Evolutionary conservation across 1,284 basidiomycete species (phyloP), one percentile per base, ranked within the genome.

Genomic region (Trametes sp.): DNA sequence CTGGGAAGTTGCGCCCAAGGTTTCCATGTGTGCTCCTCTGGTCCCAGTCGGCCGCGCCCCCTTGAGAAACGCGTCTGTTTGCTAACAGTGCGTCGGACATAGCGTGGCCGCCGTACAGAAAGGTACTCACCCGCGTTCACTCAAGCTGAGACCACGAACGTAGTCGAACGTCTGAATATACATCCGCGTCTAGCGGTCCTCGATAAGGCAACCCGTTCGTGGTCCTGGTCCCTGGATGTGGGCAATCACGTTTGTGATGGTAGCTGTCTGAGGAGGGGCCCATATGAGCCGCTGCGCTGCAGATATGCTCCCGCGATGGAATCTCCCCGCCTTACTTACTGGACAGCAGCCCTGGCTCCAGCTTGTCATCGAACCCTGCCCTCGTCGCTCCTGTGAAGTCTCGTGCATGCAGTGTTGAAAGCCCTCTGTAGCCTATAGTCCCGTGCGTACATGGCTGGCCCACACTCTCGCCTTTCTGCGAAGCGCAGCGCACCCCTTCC

Each of bases 401-500:
- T 52, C 23, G 38, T 59, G 23, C 46, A 61, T 65, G 66, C 58
- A 38, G 65, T 62, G 58, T 57, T 45, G 38, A 38, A 52, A 36
- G 55, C 54, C n/a, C 21, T 21, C 11, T n/a, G n/a, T 4, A 4
- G 21, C 46, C 41, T 42, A 21, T 9, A 23, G 21, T 23, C 58
- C 38, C n/a, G n/a, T n/a, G 28, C 33, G 49, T 46, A 29, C 49
- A 70, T 70, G 70, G 66, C 67, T 45, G 58, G 63, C 59, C 52
- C 67, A 26, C 62, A 64, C 56, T 46, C 61, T 41, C 51, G 48
- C 21, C 57, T 41, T 13, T 62, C 62, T 45, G 60, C 67, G 59
- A 60, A 63, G 49, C 61, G 69, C 48, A 64, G 64, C 49, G 62
- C 70, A 31, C 57, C 64, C 35, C 72, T 73, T 35, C 75, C 74